A percentile compares a stretch with the other conserved stretches of the same genome.
These are phyloP conservation scores for Corymbia calophylla DNA, from an alignment of 441 rosid genomes.

Conservation along the genomic window DNA sequence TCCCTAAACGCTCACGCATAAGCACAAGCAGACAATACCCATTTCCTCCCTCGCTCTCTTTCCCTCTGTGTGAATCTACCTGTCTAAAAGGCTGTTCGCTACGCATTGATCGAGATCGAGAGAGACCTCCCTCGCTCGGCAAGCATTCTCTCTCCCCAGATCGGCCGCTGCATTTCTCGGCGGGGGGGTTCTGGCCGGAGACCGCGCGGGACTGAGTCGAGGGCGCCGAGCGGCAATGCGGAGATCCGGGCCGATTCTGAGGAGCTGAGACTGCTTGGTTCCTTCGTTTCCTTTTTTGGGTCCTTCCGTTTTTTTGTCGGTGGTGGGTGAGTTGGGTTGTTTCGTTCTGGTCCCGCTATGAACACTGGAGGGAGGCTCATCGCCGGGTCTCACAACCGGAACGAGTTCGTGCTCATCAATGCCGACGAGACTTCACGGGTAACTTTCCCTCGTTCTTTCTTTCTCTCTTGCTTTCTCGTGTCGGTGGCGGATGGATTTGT, in stretches of 20 bases:
- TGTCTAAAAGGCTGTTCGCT: neutral
- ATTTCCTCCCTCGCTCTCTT: neutral
- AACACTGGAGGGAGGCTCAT: constrained; percentile 6
- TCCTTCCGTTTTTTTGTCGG: neutral
- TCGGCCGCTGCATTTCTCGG: neutral
- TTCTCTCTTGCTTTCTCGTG: neutral
- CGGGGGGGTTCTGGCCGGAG: neutral
- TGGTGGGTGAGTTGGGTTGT: neutral
- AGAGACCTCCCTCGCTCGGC: neutral
- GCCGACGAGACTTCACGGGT: constrained; percentile 7
- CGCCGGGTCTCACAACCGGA: constrained; percentile 10
- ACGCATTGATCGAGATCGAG: neutral
- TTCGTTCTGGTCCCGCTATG: neutral
- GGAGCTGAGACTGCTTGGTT: neutral
- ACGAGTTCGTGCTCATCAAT: constrained; percentile 11
- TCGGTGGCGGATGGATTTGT: neutral
- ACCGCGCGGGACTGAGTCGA: neutral
- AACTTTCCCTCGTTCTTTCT: neutral
- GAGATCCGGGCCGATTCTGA: neutral
- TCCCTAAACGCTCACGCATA: neutral
- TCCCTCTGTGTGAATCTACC: neutral
- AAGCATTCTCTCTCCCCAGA: neutral
- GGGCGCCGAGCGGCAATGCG: neutral
- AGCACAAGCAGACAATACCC: neutral
- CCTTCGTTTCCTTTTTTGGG: neutral